Evolutionary conservation across 192 early-diverging fungal genomes (phyloP), one percentile per base, ranked within the genome.

Genomic region (Geranomyces michiganensis): DNA sequence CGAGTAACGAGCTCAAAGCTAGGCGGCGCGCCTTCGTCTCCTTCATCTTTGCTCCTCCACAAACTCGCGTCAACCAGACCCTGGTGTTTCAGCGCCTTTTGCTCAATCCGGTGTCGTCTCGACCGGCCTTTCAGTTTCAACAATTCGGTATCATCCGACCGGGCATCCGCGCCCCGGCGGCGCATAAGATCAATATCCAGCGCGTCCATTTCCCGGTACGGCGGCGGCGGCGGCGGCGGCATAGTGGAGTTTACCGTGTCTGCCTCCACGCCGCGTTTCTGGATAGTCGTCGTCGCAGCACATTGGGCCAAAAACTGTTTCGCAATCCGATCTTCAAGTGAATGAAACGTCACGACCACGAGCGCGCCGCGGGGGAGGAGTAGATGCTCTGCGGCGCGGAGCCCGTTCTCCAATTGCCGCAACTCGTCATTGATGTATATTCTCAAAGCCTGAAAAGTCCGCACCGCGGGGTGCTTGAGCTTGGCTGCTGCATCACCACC

Each of bases 381-480:
- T 5, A 90, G 71, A 21, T 68, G 64, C 65, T 83, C 82, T 6
- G 89, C 85, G 6, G 81, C 62, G 0, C 65, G 31, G n/a, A 92
- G 78, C 0, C 83, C 88, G 1, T 45, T 72, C 12, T 73, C 73
- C n/a, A 91, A 77, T 72, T 92, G 77, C 31, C 73, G 75, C 31
- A 92, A 76, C 73, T 92, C 90, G 66, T 91, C 86, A 61, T 92
- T 92, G 33, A 92, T 82, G 63, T 87, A 85, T 17, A 92, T 91
- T 13, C 91, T 80, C 30, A 92, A 67, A 21, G 65, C 71, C 58
- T 87, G 87, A 56, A 91, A 45, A 84, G 82, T 59, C 78, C 83
- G 83, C 75, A 71, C 85, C 77, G 56, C 89, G 62, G 65, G 83
- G 69, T 85, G 84, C 70, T 62, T 83, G 72, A 49, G 74, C 70